Evolutionary conservation across 768 basidiomycete genomes (phyloP).

Genomic region (Termitomyces sp.): DNA sequence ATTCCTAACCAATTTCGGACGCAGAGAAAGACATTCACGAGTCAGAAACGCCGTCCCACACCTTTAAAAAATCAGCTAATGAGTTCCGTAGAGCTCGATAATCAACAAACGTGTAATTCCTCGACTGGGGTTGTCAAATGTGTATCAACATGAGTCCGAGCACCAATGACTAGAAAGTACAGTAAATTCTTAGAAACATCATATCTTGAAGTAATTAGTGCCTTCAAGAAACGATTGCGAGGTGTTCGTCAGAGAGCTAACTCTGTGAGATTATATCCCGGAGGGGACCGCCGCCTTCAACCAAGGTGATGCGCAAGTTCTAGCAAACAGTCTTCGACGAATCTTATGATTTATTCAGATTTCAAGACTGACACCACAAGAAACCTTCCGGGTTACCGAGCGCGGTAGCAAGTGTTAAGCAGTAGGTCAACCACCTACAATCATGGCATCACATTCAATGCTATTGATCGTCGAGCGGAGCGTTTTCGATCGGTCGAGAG

Average conservation of each 20-base stretch:
- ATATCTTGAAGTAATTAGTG: slow-evolving; percentile 20
- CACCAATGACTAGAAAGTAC: slow-evolving; percentile 57
- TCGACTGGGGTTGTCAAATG: slow-evolving; percentile 66
- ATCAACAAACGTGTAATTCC: slow-evolving; percentile 70
- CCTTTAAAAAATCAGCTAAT: slow-evolving; percentile 29
- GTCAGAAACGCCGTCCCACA: slow-evolving; percentile 90
- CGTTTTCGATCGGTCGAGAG: neutral
- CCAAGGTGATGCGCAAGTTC: slow-evolving; percentile 57
- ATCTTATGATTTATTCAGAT: slow-evolving; percentile 29
- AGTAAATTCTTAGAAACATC: slow-evolving; percentile 3
- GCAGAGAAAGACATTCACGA: slow-evolving; percentile 71
- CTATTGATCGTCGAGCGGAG: slow-evolving; percentile 3
- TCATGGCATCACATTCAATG: slow-evolving; percentile 79
- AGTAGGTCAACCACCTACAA: slow-evolving; percentile 91
- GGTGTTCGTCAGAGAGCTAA: slow-evolving; percentile 77
- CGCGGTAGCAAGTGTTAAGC: slow-evolving; percentile 88
- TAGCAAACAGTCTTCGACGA: slow-evolving; percentile 44
- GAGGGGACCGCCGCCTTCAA: slow-evolving; percentile 72
- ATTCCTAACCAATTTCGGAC: slow-evolving; percentile 33
- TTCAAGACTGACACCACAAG: neutral
- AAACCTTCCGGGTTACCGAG: slow-evolving; percentile 48
- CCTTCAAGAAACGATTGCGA: slow-evolving; percentile 65
- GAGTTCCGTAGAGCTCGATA: neutral
- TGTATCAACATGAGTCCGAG: slow-evolving; percentile 74
- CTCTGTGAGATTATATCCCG: slow-evolving; percentile 70